Evolutionary conservation across 768 basidiomycete species (phyloP).

Genomic region (Trametopsis cervina): DNA sequence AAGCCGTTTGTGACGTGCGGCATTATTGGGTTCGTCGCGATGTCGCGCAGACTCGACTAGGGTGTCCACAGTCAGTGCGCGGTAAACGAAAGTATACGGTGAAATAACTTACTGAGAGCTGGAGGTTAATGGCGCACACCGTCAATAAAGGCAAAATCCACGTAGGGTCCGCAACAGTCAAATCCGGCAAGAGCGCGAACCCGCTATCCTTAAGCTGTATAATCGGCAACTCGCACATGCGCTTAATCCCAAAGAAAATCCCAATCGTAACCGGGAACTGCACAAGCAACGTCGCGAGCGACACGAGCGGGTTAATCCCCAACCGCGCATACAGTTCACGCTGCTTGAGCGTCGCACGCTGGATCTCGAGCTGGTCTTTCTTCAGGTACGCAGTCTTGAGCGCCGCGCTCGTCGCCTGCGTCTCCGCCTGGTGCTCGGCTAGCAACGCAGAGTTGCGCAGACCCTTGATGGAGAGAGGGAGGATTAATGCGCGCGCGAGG

Average conservation of each 20-base stretch:
- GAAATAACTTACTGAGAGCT: slow-evolving; percentile 53
- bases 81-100: slow-evolving; percentile 11
- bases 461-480: slow-evolving; percentile 54
- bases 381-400: slow-evolving; percentile 28
- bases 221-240: slow-evolving; percentile 64
- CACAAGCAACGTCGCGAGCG: slow-evolving; percentile 50
- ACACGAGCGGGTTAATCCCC: slow-evolving; percentile 51
- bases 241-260: slow-evolving; percentile 76
- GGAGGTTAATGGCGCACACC: slow-evolving; percentile 56
- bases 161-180: slow-evolving; percentile 73
- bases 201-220: slow-evolving; percentile 75
- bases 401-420: slow-evolving; percentile 47
- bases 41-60: slow-evolving; percentile 51
- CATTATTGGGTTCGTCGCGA: slow-evolving; percentile 38
- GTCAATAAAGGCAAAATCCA: slow-evolving; percentile 60
- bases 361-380: slow-evolving; percentile 34
- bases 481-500: slow-evolving; percentile 49
- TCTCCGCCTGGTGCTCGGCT: slow-evolving; percentile 49
- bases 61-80: too few relatives aligned
- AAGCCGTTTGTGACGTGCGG: slow-evolving; percentile 66
- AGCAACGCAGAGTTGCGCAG: slow-evolving; percentile 54
- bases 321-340: slow-evolving; percentile 52
- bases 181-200: slow-evolving; percentile 62
- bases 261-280: slow-evolving; percentile 76
- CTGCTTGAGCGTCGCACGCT: slow-evolving; percentile 39